Conservation (phyloP, 2,329 filamentous ascomycete species). For the Ophidiomyces ophidiicola region DNA sequence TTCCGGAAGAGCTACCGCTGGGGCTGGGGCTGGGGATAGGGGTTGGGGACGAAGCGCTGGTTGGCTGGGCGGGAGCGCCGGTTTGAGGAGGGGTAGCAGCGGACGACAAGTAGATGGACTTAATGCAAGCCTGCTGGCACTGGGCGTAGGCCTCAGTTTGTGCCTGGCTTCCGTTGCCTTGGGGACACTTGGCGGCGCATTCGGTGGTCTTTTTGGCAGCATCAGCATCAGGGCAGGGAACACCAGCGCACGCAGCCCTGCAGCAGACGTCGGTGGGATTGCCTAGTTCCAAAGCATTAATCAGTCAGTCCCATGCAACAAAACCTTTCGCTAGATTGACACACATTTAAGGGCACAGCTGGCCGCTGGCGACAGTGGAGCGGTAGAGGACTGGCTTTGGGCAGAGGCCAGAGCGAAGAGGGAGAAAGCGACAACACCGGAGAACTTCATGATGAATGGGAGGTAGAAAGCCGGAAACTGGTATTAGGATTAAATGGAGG, state of each 20-base stretch:
- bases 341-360: conserved; percentile 30
- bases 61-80: not conserved
- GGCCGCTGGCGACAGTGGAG: conserved; percentile 25
- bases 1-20: conserved; percentile 6
- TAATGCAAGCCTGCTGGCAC: conserved; percentile 41
- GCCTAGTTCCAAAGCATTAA: conserved; percentile 23
- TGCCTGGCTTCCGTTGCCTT: conserved; percentile 39
- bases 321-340: conserved; percentile 11
- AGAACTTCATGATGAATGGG: conserved; percentile 28
- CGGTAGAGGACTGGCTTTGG: conserved; percentile 25
- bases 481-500: conserved; percentile 10
- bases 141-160: conserved; percentile 37
- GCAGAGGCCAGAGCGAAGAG: conserved; percentile 37
- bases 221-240: conserved; percentile 41
- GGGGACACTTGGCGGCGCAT: conserved; percentile 42
- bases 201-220: conserved; percentile 41
- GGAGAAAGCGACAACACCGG: conserved; percentile 34
- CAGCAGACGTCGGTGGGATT: conserved; percentile 38
- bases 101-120: conserved; percentile 36
- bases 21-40: conserved; percentile 16
- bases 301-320: not conserved
- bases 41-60: conserved; percentile 14
- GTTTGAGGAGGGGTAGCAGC: conserved; percentile 12
- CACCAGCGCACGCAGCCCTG: conserved; percentile 39
- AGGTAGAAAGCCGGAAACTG: not conserved